Base-by-base conservation (phyloP, 441 rosid genomes). In the Croton setiger region DNA sequence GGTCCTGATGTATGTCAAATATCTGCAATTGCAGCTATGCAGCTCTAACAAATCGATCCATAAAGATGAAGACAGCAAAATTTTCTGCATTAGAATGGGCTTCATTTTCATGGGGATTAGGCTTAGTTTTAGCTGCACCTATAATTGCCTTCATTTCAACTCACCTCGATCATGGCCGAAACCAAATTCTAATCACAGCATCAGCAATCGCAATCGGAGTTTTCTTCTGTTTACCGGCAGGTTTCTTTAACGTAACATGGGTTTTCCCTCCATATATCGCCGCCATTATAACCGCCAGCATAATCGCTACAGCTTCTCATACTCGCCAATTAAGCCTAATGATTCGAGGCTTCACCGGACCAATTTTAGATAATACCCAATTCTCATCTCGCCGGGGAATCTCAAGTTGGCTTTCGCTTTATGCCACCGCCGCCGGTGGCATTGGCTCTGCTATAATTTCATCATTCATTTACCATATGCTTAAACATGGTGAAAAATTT, bases 21-120 rank as follows among this genome's bases (percentile, higher is more conserved):
- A 8, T 3, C 14, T 13, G 12, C 3, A 12, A 1, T 10, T 71
- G 69, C 83, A 87, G 92, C 80, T 87, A 82, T 54, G 72, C 41
- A 52, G 39, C 61, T 15, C 66, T 87, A 35, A 74, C 82, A 27
- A 49, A 64, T 13, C 55, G 48, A 37, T 67, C 74, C 10, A 74
- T 84, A 45, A 31, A 66, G 0, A 47, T 81, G 4, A 55, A 71
- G 68, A 59, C 63, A 55, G 47, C 80, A 4, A 81, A 67, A 45
- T 69, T 85, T 68, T 85, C 92, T 13, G 76, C 90, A 7, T 74
- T 85, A 15, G 85, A 80, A 54, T 87, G 90, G 88, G 80, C 85
- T 8, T 81, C 90, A 17, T 72, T 83, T 41, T 87, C 92, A 4
- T 87, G 92, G 92, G 76, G 71, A 37, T 48, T 79, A 20, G 92